Conservation (phyloP, 129 eudicot genomes). For the Apium graveolens region DNA sequence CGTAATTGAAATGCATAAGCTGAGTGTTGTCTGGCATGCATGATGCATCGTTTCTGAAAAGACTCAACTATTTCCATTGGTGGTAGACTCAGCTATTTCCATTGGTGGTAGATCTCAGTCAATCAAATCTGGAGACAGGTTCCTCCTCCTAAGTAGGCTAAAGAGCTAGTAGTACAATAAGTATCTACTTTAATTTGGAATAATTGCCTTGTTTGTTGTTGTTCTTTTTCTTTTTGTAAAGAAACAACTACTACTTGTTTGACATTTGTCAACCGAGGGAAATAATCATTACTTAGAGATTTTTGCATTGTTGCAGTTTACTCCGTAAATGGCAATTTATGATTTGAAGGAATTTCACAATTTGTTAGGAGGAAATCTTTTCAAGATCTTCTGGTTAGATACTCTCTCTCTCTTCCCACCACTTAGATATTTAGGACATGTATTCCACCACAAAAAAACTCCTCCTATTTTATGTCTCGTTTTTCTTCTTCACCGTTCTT, state of each 20-base stretch:
- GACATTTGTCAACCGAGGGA: slow-evolving; percentile 20
- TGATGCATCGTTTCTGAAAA: not conserved
- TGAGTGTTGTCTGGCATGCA: slow-evolving; percentile 15
- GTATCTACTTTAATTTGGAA: not conserved
- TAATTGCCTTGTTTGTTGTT: not conserved
- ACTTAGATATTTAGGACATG: not conserved
- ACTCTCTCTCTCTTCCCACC: not conserved
- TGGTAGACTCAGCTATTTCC: not conserved
- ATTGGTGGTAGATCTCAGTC: not conserved
- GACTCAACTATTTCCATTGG: slow-evolving; percentile 2
- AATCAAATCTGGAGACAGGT: not conserved
- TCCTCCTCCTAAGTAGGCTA: not conserved
- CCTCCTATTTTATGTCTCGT: too few relatives aligned
- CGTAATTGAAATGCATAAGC: not conserved
- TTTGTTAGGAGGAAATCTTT: not conserved
- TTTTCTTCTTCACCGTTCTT: too few relatives aligned
- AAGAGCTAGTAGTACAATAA: not conserved
- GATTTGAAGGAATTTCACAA: not conserved
- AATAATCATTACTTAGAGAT: not conserved
- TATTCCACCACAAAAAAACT: too few relatives aligned
- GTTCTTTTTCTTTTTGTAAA: not conserved
- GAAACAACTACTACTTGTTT: not conserved
- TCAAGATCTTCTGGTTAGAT: not conserved
- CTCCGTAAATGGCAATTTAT: not conserved
- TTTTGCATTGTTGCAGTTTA: not conserved